Conservation (phyloP, 371 early-diverging fungal species). For the Mortierella polycephala region DNA sequence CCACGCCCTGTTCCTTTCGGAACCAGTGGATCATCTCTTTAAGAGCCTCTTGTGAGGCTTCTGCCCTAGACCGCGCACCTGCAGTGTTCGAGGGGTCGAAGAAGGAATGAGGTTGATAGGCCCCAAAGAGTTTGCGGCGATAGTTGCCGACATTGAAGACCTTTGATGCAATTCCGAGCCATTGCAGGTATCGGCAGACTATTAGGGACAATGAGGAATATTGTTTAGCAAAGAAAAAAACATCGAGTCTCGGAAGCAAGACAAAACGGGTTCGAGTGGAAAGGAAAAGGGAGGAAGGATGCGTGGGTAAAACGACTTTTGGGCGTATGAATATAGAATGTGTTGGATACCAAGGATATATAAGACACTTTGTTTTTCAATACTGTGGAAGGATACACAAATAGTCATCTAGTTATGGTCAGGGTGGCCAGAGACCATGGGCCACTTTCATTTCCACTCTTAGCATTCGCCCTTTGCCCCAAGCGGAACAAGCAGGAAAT, state of each 20-base stretch:
- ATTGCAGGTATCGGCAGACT: conserved; percentile 93
- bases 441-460: not conserved
- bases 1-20: conserved; percentile 70
- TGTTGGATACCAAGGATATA: no score
- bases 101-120: conserved; percentile 82
- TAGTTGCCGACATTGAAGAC: conserved; percentile 98
- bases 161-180: conserved; percentile 93
- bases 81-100: conserved; percentile 88
- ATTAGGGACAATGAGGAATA: conserved; percentile 10
- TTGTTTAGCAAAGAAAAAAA: not conserved
- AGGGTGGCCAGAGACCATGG: not conserved
- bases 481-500: not conserved
- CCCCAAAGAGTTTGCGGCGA: conserved; percentile 84
- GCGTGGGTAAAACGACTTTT: not conserved
- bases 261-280: not conserved
- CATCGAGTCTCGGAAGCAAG: not conserved
- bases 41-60: conserved; percentile 83
- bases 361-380: no score
- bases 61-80: conserved; percentile 70
- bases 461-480: not conserved
- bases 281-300: not conserved
- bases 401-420: not conserved
- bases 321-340: no score
- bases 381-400: not conserved
- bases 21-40: conserved; percentile 94